These are phyloP conservation scores for Yarrowia sp. DNA, from an alignment of 805 yeast genomes.

Conservation along the genomic window DNA sequence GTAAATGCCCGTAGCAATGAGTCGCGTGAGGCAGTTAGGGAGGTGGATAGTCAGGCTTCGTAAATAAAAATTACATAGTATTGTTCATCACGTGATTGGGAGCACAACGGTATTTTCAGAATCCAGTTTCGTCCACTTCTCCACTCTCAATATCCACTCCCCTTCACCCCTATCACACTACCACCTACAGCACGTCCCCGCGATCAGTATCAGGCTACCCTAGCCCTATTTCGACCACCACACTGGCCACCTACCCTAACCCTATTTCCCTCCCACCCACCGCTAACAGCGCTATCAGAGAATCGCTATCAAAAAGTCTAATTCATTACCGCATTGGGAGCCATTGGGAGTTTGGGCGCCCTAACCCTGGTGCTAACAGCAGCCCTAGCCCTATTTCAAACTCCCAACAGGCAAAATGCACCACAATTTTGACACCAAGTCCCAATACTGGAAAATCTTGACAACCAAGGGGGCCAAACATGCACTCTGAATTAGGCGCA, in stretches of 20 bases:
- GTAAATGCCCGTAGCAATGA: not conserved
- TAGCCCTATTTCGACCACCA: slow-evolving; percentile 25
- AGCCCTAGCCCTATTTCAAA: slow-evolving; percentile 35
- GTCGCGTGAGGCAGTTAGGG: not conserved
- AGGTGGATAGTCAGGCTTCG: no score
- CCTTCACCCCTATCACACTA: not conserved
- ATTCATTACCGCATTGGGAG: slow-evolving; percentile 19
- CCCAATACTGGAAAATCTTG: slow-evolving; percentile 34
- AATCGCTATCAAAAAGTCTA: slow-evolving; percentile 23
- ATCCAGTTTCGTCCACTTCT: not conserved
- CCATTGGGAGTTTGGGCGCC: not conserved
- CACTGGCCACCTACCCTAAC: slow-evolving; percentile 3
- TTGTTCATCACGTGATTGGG: not conserved
- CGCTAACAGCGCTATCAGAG: slow-evolving; percentile 18
- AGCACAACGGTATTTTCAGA: not conserved
- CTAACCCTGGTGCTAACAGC: slow-evolving; percentile 1
- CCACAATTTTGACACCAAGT: slow-evolving; percentile 12
- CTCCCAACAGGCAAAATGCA: slow-evolving; percentile 38
- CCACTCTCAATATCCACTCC: not conserved
- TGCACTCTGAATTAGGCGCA: slow-evolving; percentile 31
- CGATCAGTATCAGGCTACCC: slow-evolving; percentile 3
- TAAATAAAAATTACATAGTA: not conserved
- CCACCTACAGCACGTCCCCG: slow-evolving; percentile 8
- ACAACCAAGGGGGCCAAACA: slow-evolving; percentile 37
- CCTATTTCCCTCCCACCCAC: not conserved